Percentiles rank a stretch among this genome's conserved stretches.
Conservation (phyloP, 2,329 filamentous ascomycete genomes). For the Mariannaea elegans region DNA sequence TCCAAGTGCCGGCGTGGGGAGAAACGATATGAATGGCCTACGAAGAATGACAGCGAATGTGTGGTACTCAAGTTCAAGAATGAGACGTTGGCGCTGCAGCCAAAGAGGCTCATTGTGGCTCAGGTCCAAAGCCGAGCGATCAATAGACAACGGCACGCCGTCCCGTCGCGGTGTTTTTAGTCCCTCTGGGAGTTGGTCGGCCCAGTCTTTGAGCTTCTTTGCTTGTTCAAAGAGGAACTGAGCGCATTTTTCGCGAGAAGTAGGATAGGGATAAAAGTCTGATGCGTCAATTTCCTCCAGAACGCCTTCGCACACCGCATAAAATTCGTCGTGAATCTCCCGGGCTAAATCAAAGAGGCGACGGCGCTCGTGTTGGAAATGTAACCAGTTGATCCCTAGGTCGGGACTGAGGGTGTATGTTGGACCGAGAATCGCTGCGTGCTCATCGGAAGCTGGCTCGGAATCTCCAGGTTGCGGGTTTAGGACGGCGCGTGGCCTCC, state of each 20-base stretch:
- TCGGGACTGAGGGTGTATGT: slow-evolving; percentile 23
- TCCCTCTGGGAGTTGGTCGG: slow-evolving; percentile 45
- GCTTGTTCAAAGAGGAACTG: slow-evolving; percentile 38
- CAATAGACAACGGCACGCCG: slow-evolving; percentile 49
- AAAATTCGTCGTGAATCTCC: slow-evolving; percentile 29
- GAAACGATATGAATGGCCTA: slow-evolving; percentile 52
- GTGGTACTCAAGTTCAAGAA: slow-evolving; percentile 55
- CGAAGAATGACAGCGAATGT: slow-evolving; percentile 49
- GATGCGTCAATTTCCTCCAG: slow-evolving; percentile 23
- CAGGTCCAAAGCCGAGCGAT: slow-evolving; percentile 43
- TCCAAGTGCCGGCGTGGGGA: slow-evolving; percentile 37
- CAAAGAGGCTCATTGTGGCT: slow-evolving; percentile 50
- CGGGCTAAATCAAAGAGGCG: slow-evolving; percentile 28
- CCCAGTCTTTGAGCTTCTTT: slow-evolving; percentile 43
- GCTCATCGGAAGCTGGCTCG: slow-evolving; percentile 19
- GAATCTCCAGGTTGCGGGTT: not conserved
- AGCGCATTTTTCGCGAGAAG: slow-evolving; percentile 40
- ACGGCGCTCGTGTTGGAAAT: slow-evolving; percentile 30
- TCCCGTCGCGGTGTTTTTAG: slow-evolving; percentile 49
- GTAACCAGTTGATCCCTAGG: slow-evolving; percentile 33
- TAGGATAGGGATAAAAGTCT: slow-evolving; percentile 37
- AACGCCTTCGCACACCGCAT: slow-evolving; percentile 23
- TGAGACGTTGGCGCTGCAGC: slow-evolving; percentile 52
- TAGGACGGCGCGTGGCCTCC: slow-evolving; percentile 28
- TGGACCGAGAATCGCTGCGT: slow-evolving; percentile 26